Evolutionary conservation across 1,284 basidiomycete genomes (phyloP), one percentile per base, ranked within the genome.

Genomic region (Tilletia walkeri): DNA sequence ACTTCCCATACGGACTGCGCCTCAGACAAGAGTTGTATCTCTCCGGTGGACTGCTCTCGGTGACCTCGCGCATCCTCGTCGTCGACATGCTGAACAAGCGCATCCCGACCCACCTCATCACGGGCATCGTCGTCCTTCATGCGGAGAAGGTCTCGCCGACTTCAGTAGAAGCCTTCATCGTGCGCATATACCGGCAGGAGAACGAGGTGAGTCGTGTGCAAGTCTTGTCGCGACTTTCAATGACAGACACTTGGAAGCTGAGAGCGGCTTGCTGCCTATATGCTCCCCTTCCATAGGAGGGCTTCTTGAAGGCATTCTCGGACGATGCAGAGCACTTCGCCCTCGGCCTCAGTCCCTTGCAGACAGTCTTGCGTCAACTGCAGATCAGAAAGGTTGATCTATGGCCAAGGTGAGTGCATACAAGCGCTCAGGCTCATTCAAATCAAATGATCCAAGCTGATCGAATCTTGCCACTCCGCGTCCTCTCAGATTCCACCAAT

Each of bases 291-390:
- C 2, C 24, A 30, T 86, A 88, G 84, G 88, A 87, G 4, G 95
- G 95, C 1, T 99, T 98, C 84, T 85, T 97, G 74, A 98, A 99
- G 84, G 96, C 94, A 0, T 98, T 99, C 82, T 94, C 94, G 0
- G 95, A 98, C 83, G 91, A 97, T 77, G 94, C 95, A 0, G 95
- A 99, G 82, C 89, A 91, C 72, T 96, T 99, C 73, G 94, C 92
- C 0, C 92, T 90, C 75, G 95, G 95, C 0, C 85, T 98, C 80
- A 93, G 91, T 0, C 95, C 95, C 0, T 86, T 99, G 20, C 92
- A 92, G 79, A 94, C 91, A 65, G 92, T 96, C 72, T 90, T 99
- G 87, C 92, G 94, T 75, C 94, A 96, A 82, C 88, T 99, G 3
- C 92, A 93, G 76, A 86, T 99, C 69, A 89, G 92, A 34, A 90